A percentile compares a stretch with the other conserved stretches of the same genome.
Evolutionary conservation across 2,329 filamentous ascomycete genomes (phyloP).

Genomic region (Pestalotiopsis sp.): DNA sequence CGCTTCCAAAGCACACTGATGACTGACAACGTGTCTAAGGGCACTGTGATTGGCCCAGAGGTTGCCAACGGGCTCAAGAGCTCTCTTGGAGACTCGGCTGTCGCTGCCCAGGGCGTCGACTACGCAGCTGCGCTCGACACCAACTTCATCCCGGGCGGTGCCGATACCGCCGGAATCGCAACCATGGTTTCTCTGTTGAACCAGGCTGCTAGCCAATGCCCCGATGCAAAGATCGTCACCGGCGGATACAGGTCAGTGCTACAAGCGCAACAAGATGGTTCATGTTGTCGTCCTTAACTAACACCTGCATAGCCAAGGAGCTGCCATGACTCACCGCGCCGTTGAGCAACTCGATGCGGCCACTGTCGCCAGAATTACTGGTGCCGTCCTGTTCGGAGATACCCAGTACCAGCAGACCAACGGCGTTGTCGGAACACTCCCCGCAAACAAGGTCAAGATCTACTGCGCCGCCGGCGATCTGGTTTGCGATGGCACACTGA

Average conservation of each 20-base stretch:
- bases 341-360: slow-evolving; percentile 32
- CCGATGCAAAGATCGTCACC: slow-evolving; percentile 3
- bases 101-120: slow-evolving; percentile 22
- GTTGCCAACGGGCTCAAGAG: slow-evolving; percentile 20
- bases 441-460: slow-evolving; percentile 7
- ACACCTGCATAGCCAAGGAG: slow-evolving; percentile 25
- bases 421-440: slow-evolving; percentile 11
- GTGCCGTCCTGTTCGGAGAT: slow-evolving; percentile 29
- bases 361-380: slow-evolving; percentile 27
- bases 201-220: background rate
- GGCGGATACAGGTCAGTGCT: slow-evolving; percentile 9
- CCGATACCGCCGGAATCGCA: slow-evolving; percentile 24
- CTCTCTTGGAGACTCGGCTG: slow-evolving; percentile 15
- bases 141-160: slow-evolving; percentile 30
- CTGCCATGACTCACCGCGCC: slow-evolving; percentile 32
- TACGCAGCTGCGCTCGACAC: slow-evolving; percentile 28
- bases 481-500: slow-evolving; percentile 45
- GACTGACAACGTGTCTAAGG: background rate
- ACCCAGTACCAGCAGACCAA: slow-evolving; percentile 29
- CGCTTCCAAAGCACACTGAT: background rate
- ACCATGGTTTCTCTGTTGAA: slow-evolving; percentile 14
- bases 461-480: slow-evolving; percentile 38
- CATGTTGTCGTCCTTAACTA: background rate
- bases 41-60: slow-evolving; percentile 15
- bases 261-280: background rate